Evolutionary conservation across 2,329 filamentous ascomycete genomes (phyloP), one percentile per base, ranked within the genome.

Genomic region (Fusarium dlaminii): DNA sequence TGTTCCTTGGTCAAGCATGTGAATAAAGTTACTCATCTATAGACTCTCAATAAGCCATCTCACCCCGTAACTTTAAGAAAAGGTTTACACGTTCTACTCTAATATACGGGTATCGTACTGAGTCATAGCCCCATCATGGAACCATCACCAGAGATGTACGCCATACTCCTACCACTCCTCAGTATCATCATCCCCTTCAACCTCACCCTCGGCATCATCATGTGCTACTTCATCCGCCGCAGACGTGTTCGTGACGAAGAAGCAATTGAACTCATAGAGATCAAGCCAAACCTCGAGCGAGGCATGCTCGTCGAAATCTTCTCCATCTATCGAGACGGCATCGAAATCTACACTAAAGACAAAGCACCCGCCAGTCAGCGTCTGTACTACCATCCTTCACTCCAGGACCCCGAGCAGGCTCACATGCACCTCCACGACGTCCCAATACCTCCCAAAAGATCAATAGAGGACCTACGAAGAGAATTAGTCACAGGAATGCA

Each of bases 301-400:
- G 66, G 66, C 12, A 71, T 71, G 55, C 67, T 71, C 4, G 68
- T 67, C 30, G 54, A 71, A 30, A 52, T 71, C 14, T 45, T 48
- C 7, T 40, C 61, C 15, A 42, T 71, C 24, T 37, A 66, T 24
- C 43, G 64, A 17, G 62, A 71, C 12, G 68, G 61, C 18, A 42
- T 30, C 12, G 34, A 56, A 11, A 59, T 71, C 22, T 71, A 71
- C 39, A 48, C 61, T 4, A 46, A 11, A 52, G n/a, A 48, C 2
- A 20, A 12, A 9, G 13, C 24, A 34, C 45, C 51, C 1, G 1
- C 22, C 12, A 6, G 51, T 2, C 29, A 34, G 17, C 39, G 34
- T 22, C 8, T 71, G 17, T 71, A 62, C 24, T 52, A 62, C 24
- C 68, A 70, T 22, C 67, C 68, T 5, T 66, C 67, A 2, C 60